Evolutionary conservation across 129 eudicot species (phyloP), one percentile per base, ranked within the genome.

Genomic region (Ambrosia artemisiifolia): DNA sequence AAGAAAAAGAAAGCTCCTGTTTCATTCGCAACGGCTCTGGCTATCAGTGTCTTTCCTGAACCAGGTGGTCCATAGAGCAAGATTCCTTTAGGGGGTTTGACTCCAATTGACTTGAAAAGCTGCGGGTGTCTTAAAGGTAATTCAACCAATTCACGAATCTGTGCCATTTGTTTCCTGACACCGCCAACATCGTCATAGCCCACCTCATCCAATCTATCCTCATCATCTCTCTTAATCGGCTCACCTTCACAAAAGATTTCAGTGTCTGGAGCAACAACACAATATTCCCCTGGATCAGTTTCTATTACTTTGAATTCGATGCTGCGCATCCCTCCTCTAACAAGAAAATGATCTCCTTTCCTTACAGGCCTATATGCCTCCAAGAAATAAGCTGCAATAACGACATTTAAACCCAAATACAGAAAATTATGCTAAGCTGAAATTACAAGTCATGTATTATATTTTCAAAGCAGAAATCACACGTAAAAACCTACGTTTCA

Each of bases 111-210:
- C 53, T 87, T 87, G 76, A 87, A 84, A 48, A 87, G 87, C 16
- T 84, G 88, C 4, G 87, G 89, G 51, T 85, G 90, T 66, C 90
- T 72, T 32, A 88, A 66, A 4, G 95, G 91, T 76, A 88, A 67
- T 66, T 85, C 88, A 51, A 88, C 95, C 73, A 88, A 63, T 63
- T 88, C 95, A 78, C 95, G 86, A 20, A 88, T 85, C 77, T 88
- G 95, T 14, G 90, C 90, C 95, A 85, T 88, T 67, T 88, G 90
- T 55, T 88, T 88, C 60, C 95, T 83, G 14, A 85, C 95, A 69
- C 95, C 90, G 38, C 94, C 94, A 3, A 87, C 94, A 77, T 87
- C 94, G 68, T 87, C 94, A 75, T 85, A 87, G 18, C 90, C 95
- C 65, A 88, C 85, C 78, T 88, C 95, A 75, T 85, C 87, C 76